Conservation (phyloP, 768 basidiomycete species). For the Suillus discolor region DNA sequence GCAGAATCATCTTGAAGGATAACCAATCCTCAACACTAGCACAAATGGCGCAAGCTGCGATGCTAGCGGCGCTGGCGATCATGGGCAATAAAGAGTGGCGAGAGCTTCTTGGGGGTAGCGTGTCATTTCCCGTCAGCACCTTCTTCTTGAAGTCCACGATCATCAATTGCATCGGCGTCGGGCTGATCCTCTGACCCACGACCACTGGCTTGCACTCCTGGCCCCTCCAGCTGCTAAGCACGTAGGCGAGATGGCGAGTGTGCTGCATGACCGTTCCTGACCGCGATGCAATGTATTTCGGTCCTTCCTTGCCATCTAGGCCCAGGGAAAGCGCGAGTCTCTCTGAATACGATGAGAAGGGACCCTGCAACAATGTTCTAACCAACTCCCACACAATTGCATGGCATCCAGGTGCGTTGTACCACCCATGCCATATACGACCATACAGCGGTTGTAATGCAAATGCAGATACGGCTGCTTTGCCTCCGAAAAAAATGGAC, state of each 20-base stretch:
- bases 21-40: constrained; percentile 27
- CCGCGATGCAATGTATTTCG: constrained; percentile 75
- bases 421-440: constrained; percentile 35
- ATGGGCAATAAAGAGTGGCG: constrained; percentile 15
- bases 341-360: constrained; percentile 18
- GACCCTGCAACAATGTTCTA: constrained; percentile 22
- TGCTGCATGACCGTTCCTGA: constrained; percentile 53
- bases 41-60: constrained; percentile 22
- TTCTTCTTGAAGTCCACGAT: constrained; percentile 4
- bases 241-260: constrained; percentile 59
- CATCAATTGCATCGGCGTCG: constrained; percentile 15
- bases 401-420: constrained; percentile 36
- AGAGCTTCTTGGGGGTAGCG: constrained; percentile 8
- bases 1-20: constrained; percentile 28
- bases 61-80: constrained; percentile 25
- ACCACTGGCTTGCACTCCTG: constrained; percentile 11
- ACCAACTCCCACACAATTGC: constrained; percentile 21
- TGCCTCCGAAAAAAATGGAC: constrained; percentile 31
- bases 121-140: background rate
- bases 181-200: constrained; percentile 13
- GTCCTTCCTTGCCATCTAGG: constrained; percentile 30
- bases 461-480: constrained; percentile 34
- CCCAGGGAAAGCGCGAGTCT: constrained; percentile 22
- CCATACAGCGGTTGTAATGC: constrained; percentile 29
- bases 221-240: constrained; percentile 30